These are phyloP conservation scores for Tillandsia fasciculata DNA, from an alignment of 176 grass and related monocot species.

Conservation along the genomic window DNA sequence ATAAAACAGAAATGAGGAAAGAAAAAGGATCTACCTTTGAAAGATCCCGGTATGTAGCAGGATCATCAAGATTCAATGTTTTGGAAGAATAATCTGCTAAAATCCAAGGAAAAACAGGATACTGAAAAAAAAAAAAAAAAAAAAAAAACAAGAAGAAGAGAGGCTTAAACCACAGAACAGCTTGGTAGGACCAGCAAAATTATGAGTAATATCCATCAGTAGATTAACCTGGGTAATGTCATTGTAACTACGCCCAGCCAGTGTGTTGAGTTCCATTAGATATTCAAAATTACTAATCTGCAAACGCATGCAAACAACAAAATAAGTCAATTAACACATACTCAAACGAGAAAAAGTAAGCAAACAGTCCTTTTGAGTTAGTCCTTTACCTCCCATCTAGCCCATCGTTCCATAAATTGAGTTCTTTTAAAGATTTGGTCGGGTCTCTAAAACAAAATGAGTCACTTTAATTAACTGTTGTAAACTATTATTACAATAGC, in stretches of 20 bases:
- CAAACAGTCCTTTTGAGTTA: neutral
- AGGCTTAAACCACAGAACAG: neutral
- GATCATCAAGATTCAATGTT: constrained; percentile 60
- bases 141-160: neutral
- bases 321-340: neutral
- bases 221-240: constrained; percentile 62
- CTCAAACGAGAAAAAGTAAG: neutral
- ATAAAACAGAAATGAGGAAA: constrained; percentile 22
- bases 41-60: constrained; percentile 76
- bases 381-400: constrained; percentile 84
- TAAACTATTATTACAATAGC: constrained; percentile 4
- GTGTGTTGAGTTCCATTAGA: constrained; percentile 96
- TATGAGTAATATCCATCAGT: constrained; percentile 3
- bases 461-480: constrained; percentile 18
- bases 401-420: constrained; percentile 92
- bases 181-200: neutral
- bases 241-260: constrained; percentile 91
- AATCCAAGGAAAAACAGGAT: constrained; percentile 98
- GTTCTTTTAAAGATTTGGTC: constrained; percentile 99
- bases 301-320: neutral
- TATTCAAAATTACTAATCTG: constrained; percentile 99
- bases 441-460: constrained; percentile 62
- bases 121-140: constrained; percentile 37
- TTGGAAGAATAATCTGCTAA: constrained; percentile 78
- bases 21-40: constrained; percentile 43